Evolutionary conservation across 2,329 filamentous ascomycete species (phyloP).

Genomic region (Blumeria hordei): DNA sequence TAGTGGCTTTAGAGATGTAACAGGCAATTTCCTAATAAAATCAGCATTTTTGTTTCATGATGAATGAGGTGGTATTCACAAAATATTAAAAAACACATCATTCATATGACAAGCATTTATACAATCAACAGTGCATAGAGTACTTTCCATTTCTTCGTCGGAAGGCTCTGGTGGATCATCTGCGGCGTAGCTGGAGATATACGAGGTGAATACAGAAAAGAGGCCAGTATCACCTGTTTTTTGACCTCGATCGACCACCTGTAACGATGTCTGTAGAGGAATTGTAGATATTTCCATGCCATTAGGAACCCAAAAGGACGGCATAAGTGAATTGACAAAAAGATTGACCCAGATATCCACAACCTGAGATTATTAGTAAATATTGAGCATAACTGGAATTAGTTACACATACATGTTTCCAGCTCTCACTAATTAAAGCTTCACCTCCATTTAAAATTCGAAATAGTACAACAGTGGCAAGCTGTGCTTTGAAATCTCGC

Average conservation of each 20-base stretch:
- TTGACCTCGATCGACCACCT: slow-evolving; percentile 71
- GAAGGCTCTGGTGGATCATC: slow-evolving; percentile 95
- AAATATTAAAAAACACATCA: slow-evolving; percentile 60
- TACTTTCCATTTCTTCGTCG: slow-evolving; percentile 90
- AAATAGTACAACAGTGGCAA: slow-evolving; percentile 90
- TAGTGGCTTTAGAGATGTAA: slow-evolving; percentile 32
- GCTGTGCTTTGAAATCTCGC: slow-evolving; percentile 74
- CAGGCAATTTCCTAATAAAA: slow-evolving; percentile 30
- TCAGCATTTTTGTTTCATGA: slow-evolving; percentile 4
- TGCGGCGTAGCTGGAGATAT: slow-evolving; percentile 95
- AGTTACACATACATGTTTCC: slow-evolving; percentile 41
- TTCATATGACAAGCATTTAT: slow-evolving; percentile 73
- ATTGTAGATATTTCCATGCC: slow-evolving; percentile 54
- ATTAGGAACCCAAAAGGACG: slow-evolving; percentile 48
- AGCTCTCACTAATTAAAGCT: slow-evolving; percentile 46
- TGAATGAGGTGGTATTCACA: slow-evolving; percentile 24
- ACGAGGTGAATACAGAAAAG: slow-evolving; percentile 84
- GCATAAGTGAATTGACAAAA: slow-evolving; percentile 83
- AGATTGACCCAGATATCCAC: slow-evolving; percentile 85
- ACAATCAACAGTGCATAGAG: slow-evolving; percentile 80
- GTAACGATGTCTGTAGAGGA: slow-evolving; percentile 71
- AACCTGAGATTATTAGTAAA: slow-evolving; percentile 29
- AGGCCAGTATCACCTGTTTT: slow-evolving; percentile 61
- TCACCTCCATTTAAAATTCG: slow-evolving; percentile 75
- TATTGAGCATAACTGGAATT: slow-evolving; percentile 9